A percentile compares a stretch with the other conserved stretches of the same genome.
These are phyloP conservation scores for Venturia oleaginea DNA, from an alignment of 2,329 filamentous ascomycete genomes.

Conservation along the genomic window DNA sequence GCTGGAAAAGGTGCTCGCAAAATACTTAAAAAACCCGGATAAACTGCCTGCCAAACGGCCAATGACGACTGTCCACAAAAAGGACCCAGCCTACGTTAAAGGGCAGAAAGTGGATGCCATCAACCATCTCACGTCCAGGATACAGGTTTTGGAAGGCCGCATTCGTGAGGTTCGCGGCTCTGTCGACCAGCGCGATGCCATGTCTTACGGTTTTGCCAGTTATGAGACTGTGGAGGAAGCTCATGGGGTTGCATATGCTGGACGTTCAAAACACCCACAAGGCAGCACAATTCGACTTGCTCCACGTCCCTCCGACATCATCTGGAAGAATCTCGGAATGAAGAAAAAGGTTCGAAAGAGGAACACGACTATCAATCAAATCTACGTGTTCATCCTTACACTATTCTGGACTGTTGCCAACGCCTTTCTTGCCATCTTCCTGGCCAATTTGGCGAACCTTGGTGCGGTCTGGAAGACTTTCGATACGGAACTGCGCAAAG, in stretches of 20 bases:
- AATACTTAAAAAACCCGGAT: slow-evolving; percentile 81
- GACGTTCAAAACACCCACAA: slow-evolving; percentile 70
- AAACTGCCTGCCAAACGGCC: slow-evolving; percentile 70
- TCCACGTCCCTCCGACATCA: slow-evolving; percentile 80
- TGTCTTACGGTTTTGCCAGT: slow-evolving; percentile 90
- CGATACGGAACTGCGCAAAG: slow-evolving; percentile 48
- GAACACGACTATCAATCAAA: slow-evolving; percentile 66
- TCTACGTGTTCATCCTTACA: slow-evolving; percentile 77
- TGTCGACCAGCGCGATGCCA: slow-evolving; percentile 78
- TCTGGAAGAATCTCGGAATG: slow-evolving; percentile 88
- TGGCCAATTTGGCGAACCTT: slow-evolving; percentile 76
- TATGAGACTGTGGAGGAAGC: slow-evolving; percentile 83
- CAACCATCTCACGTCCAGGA: slow-evolving; percentile 80
- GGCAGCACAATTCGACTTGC: slow-evolving; percentile 71
- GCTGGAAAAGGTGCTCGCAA: slow-evolving; percentile 75
- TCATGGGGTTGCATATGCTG: slow-evolving; percentile 75
- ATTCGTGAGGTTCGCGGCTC: slow-evolving; percentile 74
- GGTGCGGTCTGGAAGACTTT: slow-evolving; percentile 74
- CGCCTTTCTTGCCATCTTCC: slow-evolving; percentile 85
- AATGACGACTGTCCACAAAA: slow-evolving; percentile 69
- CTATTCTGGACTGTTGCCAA: slow-evolving; percentile 86
- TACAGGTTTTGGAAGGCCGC: slow-evolving; percentile 70
- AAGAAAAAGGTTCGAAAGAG: slow-evolving; percentile 58
- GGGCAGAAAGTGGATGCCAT: slow-evolving; percentile 84
- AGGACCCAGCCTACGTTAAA: slow-evolving; percentile 60